Base-by-base conservation (phyloP, 352 stramenopile species). In the Pythium vanterpoolii region DNA sequence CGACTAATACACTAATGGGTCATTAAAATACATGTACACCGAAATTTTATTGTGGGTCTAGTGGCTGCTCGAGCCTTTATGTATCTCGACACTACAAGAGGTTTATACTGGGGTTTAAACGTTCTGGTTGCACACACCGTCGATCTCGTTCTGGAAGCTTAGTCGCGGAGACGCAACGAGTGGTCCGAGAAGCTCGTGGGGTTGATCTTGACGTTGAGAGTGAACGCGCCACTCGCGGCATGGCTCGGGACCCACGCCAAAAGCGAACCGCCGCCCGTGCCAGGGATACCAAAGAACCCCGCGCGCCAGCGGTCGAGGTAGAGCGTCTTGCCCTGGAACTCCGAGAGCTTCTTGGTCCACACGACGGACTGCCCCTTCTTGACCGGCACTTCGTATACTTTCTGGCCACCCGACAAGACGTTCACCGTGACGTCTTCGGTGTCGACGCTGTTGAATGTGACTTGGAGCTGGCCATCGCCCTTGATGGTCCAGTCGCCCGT, bases 231-330 rank as follows among this genome's bases (percentile, higher is more conserved):
- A 24, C 70, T 71, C 18, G 68, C 80, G 26, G 66, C 21, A 16
- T 19, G 52, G 36, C 73, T 53, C 23, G 81, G 76, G 9, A 87
- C 55, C 78, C 81, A 90, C n/a, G 85, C 42, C n/a, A 86, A 51
- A 16, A 89, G 55, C 33, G 82, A 89, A 13, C 81, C 81, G 31
- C 81, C 81, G 10, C 72, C 73, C n/a, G 72, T 85, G 31, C 77
- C 74, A 0, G 79, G 76, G 10, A 91, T 53, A 24, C 74, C 72
- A 4, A 87, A 62, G 53, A 87, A 71, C 2, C 76, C 74, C 8
- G 76, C 66, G 21, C 82, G 79, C 82, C 79, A 91, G 16, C 82
- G 77, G 74, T 90, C 80, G 33, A 90, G 18, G 68, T 90, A 90
- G 46, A 88, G 33, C 18, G 80, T 90, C 72, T 83, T 86, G 60